Evolutionary conservation across 1,284 basidiomycete species (phyloP).

Genomic region (Thelephora terrestris): DNA sequence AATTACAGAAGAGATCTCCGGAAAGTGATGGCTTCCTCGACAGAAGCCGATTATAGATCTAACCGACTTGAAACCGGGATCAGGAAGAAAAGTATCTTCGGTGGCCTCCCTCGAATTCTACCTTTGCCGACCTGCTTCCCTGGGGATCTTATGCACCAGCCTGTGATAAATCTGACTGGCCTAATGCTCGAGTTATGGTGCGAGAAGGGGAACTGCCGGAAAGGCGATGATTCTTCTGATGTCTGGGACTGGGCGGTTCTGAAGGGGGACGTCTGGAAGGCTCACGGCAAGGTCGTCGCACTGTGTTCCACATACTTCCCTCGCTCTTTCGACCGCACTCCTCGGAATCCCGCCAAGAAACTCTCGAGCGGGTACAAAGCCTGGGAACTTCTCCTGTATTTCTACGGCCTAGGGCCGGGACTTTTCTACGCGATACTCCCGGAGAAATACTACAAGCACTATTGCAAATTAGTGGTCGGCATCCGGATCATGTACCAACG

Average conservation of each 20-base stretch:
- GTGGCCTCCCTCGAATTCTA: conserved; percentile 6
- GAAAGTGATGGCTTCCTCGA: conserved; percentile 3
- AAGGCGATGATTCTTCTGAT: conserved; percentile 3
- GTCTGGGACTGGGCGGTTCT: conserved; percentile 29
- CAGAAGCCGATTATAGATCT: conserved; percentile 4
- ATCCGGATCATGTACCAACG: conserved; percentile 11
- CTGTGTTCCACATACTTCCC: conserved; percentile 13
- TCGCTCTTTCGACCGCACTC: conserved; percentile 19
- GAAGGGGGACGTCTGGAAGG: conserved; percentile 20
- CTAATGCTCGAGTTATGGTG: conserved; percentile 17
- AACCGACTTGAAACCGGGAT: conserved; percentile 14
- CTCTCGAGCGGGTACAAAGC: conserved; percentile 24
- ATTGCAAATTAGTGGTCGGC: conserved; percentile 10
- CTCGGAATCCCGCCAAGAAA: conserved; percentile 21
- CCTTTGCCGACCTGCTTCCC: conserved; percentile 11
- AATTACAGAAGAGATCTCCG: no score
- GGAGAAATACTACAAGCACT: no score
- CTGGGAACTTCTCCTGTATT: conserved; percentile 17
- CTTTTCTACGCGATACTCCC: no score
- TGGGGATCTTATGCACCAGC: conserved; percentile 26
- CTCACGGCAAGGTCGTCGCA: conserved; percentile 21
- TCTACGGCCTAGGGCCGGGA: no score
- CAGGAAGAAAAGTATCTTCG: conserved; percentile 13
- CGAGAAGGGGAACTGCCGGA: no score
- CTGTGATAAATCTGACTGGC: conserved; percentile 20